These are phyloP conservation scores for Panicum virgatum DNA, from an alignment of 202 grass and related monocot species.

Conservation along the genomic window DNA sequence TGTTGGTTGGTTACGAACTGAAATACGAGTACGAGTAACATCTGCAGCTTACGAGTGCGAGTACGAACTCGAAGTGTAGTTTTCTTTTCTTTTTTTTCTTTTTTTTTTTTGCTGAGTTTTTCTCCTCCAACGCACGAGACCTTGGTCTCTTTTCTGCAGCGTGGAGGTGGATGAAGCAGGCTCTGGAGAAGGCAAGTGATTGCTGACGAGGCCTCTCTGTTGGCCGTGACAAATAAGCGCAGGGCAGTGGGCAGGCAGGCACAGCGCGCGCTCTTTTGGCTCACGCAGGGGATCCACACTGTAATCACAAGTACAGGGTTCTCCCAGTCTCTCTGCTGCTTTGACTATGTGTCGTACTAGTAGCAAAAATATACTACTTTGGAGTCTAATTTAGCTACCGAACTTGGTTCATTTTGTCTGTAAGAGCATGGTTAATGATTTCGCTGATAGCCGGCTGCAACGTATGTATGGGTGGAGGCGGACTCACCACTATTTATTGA, in stretches of 20 bases:
- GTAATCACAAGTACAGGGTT: constrained; percentile 34
- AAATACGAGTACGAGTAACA: not conserved
- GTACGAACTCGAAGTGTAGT: too few relatives aligned
- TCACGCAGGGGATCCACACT: not conserved
- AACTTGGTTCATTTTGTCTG: not conserved
- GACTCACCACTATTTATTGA: too few relatives aligned
- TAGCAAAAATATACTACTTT: not conserved
- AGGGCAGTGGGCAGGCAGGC: not conserved
- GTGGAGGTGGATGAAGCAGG: too few relatives aligned
- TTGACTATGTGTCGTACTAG: constrained; percentile 41
- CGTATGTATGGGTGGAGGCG: too few relatives aligned
- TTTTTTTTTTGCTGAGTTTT: too few relatives aligned
- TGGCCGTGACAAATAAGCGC: not conserved
- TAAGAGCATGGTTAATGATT: too few relatives aligned
- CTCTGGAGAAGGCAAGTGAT: too few relatives aligned
- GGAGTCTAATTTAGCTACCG: not conserved
- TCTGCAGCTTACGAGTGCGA: too few relatives aligned
- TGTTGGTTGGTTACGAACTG: not conserved
- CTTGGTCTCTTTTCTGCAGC: too few relatives aligned
- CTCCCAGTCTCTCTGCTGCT: constrained; percentile 23
- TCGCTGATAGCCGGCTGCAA: too few relatives aligned
- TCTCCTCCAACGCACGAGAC: too few relatives aligned
- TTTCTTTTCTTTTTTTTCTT: too few relatives aligned
- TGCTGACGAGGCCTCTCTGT: constrained; percentile 29
- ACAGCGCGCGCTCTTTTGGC: constrained; percentile 37